Evolutionary conservation across 2,329 filamentous ascomycete genomes (phyloP), one percentile per base, ranked within the genome.

Genomic region (Sphaerulina musiva): DNA sequence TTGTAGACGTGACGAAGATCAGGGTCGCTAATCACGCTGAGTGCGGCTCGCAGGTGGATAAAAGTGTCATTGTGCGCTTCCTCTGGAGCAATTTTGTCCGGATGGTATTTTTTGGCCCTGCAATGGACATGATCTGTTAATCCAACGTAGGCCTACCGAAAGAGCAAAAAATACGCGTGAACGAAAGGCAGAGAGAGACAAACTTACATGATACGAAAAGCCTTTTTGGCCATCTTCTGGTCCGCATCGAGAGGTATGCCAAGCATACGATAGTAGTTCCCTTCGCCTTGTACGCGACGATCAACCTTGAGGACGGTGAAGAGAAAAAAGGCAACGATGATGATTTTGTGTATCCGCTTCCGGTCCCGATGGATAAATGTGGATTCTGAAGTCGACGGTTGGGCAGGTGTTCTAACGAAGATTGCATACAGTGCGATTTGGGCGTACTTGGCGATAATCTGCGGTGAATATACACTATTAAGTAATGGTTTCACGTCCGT

Each of bases 41-140:
- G 23, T 20, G 23, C 42, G 42, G n/a, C 23, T 45, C 26, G 42
- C 20, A 45, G 42, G 14, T 29, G 4, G 20, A 45, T 20, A 20
- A 23, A 45, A 8, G 42, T 20, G 17, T n/a, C 42, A 12, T 17
- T 8, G 9, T 45, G 42, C 42, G 9, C 14, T n/a, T 45, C n/a
- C n/a, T 26, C 42, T 29, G 42, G n/a, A 8, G 14, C 42, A 23
- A 45, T 23, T 26, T 45, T 45, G 23, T 45, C 42, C 7, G 42
- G 42, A 26, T 45, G 42, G 42, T 45, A 29, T 23, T 45, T 45
- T 20, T 45, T 45, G n/a, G 42, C 42, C 14, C 42, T 45, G 42
- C 14, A 4, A 9, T n/a, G 20, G 32, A 34, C 32, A 34, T 34
- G 11, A 45, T 45, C 20, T 17, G 42, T 45, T 3, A 45, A 29